phyloP scores from a whole-genome alignment of 2,329 filamentous ascomycete species.

The Whalleya microplaca region DNA sequence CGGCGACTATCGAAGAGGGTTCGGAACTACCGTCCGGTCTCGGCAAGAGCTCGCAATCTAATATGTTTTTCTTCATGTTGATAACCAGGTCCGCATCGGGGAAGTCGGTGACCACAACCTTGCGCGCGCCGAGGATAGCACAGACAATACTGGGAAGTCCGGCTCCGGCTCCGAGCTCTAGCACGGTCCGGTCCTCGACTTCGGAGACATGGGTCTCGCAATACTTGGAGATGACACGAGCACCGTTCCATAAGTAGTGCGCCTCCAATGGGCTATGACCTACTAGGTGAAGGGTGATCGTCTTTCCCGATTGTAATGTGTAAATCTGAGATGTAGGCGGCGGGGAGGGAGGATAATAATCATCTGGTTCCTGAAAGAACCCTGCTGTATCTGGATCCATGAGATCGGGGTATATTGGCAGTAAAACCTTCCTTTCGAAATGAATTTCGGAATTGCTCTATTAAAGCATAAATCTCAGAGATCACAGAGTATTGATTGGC shows the following conservation, averaged over 20 bases:
- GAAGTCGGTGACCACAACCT: constrained; percentile 84
- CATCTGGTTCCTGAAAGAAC: constrained; percentile 80
- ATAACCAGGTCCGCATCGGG: constrained; percentile 82
- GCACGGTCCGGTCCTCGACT: constrained; percentile 69
- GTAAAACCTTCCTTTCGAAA: background rate
- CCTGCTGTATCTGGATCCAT: constrained; percentile 29
- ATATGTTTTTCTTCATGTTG: constrained; percentile 78
- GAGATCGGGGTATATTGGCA: constrained; percentile 1
- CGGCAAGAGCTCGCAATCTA: constrained; percentile 52
- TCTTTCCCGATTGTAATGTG: constrained; percentile 66
- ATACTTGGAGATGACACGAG: constrained; percentile 75
- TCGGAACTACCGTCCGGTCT: constrained; percentile 28
- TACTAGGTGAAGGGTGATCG: constrained; percentile 75
- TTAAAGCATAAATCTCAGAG: background rate
- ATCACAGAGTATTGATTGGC: background rate
- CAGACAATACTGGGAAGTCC: constrained; percentile 82
- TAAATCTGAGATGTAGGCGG: constrained; percentile 75
- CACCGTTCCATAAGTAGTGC: constrained; percentile 90
- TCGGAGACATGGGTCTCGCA: constrained; percentile 71
- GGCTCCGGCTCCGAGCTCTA: constrained; percentile 88
- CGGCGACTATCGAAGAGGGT: constrained; percentile 52
- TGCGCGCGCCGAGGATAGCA: constrained; percentile 70
- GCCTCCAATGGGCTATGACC: constrained; percentile 89
- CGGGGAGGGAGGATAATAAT: constrained; percentile 78
- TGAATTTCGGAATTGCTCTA: background rate